Conservation (phyloP, 73 alveolate genomes). For the Urostyla sp. region DNA sequence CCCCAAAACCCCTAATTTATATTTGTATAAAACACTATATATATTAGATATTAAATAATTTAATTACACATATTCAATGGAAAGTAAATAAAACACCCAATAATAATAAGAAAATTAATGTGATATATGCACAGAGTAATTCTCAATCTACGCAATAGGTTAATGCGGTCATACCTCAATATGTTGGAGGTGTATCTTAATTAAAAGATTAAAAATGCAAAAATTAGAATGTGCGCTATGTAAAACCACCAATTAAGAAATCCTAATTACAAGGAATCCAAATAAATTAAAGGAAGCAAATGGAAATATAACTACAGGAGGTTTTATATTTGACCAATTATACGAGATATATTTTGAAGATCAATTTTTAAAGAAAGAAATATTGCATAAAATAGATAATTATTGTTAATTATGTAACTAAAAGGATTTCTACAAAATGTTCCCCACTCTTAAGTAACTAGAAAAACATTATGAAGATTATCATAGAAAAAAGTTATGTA, state of each 20-base stretch:
- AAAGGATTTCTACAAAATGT: constrained; percentile 21
- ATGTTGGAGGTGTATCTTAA: constrained; percentile 47
- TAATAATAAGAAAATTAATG: constrained; percentile 7
- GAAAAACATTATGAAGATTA: constrained; percentile 11
- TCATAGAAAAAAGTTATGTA: constrained; percentile 19
- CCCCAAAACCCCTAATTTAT: too few species aligned
- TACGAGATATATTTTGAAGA: constrained; percentile 4
- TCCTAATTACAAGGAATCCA: constrained; percentile 7
- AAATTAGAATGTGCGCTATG: constrained; percentile 33
- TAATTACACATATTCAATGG: too few species aligned
- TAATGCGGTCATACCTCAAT: constrained; percentile 43
- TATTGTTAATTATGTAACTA: constrained; percentile 30
- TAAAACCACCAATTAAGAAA: background rate
- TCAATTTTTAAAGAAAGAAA: constrained; percentile 4
- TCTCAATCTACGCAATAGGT: constrained; percentile 31
- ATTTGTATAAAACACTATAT: too few species aligned
- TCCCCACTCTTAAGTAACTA: constrained; percentile 18
- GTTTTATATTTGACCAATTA: constrained; percentile 14
- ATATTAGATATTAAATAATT: too few species aligned
- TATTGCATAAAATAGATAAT: constrained; percentile 28
- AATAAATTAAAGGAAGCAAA: background rate
- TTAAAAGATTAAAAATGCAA: background rate
- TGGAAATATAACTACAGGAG: too few species aligned
- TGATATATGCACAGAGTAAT: constrained; percentile 15
- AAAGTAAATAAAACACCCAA: too few species aligned